Conservation (phyloP, 768 basidiomycete species). For the Suillus bovinus region DNA sequence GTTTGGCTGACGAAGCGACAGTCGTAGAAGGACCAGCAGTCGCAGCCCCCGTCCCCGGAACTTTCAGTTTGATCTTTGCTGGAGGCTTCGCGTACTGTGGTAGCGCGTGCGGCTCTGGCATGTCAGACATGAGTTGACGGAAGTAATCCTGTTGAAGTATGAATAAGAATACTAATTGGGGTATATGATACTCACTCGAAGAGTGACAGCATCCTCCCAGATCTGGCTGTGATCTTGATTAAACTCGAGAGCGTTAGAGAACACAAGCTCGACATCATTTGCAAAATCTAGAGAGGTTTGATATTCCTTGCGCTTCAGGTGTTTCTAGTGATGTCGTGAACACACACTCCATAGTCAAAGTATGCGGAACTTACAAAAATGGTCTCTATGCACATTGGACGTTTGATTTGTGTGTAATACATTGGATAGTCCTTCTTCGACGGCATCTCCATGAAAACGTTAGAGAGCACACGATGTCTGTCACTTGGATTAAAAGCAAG, state of each 20-base stretch:
- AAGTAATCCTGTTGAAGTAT: conserved; percentile 60
- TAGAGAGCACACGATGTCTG: conserved; percentile 68
- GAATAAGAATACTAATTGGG: conserved; percentile 12
- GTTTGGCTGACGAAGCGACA: conserved; percentile 13
- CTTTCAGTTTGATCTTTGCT: conserved; percentile 74
- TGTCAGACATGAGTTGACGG: conserved; percentile 72
- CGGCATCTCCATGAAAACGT: conserved; percentile 84
- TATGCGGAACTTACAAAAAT: conserved; percentile 60
- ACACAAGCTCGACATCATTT: conserved; percentile 86
- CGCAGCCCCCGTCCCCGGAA: conserved; percentile 42
- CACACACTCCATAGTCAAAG: not conserved
- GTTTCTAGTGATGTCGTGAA: conserved; percentile 53
- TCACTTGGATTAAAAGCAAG: not conserved
- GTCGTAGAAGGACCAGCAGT: conserved; percentile 8
- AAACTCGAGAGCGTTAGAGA: conserved; percentile 85
- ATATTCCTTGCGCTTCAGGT: conserved; percentile 81
- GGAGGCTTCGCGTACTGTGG: conserved; percentile 58
- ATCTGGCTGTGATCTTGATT: conserved; percentile 85
- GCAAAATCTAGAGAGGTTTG: conserved; percentile 66
- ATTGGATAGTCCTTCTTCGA: conserved; percentile 74
- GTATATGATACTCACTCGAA: conserved; percentile 50
- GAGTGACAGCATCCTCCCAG: conserved; percentile 72
- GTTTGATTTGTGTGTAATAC: conserved; percentile 80
- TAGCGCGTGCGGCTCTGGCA: conserved; percentile 67
- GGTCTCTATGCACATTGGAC: conserved; percentile 75